These are phyloP conservation scores for Morella rubra DNA, from an alignment of 306 rosid genomes.

Conservation along the genomic window DNA sequence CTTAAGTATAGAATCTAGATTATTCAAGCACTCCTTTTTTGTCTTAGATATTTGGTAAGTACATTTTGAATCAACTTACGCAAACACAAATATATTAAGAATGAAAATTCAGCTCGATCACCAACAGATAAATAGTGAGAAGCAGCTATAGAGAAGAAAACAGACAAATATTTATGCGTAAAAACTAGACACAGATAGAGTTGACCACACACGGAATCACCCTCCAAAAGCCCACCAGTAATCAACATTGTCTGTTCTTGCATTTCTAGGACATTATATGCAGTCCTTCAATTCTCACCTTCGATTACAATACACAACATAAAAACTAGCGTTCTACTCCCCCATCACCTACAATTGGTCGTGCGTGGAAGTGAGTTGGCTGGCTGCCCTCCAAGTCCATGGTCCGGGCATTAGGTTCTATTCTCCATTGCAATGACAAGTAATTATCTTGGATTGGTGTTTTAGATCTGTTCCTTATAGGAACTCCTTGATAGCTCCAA, in stretches of 20 bases:
- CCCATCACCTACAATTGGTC: not conserved
- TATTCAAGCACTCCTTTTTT: not conserved
- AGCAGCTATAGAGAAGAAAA: not conserved
- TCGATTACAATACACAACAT: not conserved
- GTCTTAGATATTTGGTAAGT: not conserved
- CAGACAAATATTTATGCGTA: not conserved
- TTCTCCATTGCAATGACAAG: not conserved
- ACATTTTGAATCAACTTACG: not conserved
- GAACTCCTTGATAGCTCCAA: not conserved
- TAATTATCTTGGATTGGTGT: not conserved
- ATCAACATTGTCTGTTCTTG: not conserved
- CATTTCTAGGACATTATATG: not conserved
- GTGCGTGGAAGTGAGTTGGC: not conserved
- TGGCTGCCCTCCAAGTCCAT: not conserved
- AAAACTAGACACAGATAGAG: not conserved
- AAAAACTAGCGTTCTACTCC: not conserved
- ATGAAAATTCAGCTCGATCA: not conserved
- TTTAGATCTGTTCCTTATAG: not conserved
- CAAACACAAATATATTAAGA: not conserved
- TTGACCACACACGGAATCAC: not conserved
- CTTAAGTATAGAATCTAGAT: not conserved
- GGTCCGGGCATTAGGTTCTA: not conserved
- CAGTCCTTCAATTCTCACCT: not conserved
- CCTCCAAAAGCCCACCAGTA: not conserved
- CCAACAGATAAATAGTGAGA: not conserved